Evolutionary conservation across 441 rosid species (phyloP).

Genomic region (Jatropha multifida): DNA sequence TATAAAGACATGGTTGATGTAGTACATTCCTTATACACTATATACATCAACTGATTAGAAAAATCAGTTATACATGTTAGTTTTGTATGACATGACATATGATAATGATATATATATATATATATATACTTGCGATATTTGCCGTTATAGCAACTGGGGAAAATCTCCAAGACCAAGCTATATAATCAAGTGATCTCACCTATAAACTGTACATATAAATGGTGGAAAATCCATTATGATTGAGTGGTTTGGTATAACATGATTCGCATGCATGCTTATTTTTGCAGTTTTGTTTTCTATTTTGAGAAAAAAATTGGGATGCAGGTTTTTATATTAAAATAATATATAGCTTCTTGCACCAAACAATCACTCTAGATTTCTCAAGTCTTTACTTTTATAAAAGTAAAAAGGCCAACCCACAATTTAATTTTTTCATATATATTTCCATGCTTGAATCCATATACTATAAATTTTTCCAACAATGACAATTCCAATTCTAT

Average conservation of each 20-base stretch:
- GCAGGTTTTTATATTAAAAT: background rate
- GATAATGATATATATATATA: no score
- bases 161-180: background rate
- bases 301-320: background rate
- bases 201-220: background rate
- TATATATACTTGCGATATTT: background rate
- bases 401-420: no score
- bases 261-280: background rate
- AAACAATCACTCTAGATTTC: background rate
- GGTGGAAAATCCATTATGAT: background rate
- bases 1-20: no score
- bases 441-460: no score
- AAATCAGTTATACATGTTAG: no score
- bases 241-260: slow-evolving; percentile 1
- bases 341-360: background rate
- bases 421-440: no score
- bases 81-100: no score
- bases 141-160: slow-evolving; percentile 2
- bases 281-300: background rate
- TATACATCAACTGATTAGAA: no score
- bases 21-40: no score
- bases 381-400: no score
- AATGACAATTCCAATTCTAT: no score
- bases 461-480: no score
- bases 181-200: background rate